Base-by-base conservation (phyloP, 495 filamentous ascomycete genomes). In the Cairneyella variabilis region DNA sequence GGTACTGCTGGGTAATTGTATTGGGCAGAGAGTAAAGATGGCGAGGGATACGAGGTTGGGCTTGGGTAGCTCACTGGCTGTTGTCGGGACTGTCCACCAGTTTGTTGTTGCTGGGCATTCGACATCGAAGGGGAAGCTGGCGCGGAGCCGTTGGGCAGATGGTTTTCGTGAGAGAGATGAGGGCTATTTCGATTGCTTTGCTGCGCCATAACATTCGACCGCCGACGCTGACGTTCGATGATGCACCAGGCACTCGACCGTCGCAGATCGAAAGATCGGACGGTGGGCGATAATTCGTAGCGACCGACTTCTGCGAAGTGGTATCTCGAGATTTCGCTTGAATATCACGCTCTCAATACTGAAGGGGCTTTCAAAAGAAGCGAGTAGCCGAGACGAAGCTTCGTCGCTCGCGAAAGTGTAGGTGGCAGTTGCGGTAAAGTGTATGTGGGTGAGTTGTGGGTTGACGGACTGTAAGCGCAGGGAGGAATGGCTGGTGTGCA, bases 1-100 rank as follows among this genome's bases (percentile, higher is more conserved):
- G n/a, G n/a, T n/a, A n/a, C n/a, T 17, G 75, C 72, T 47, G 77
- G 74, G 57, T 83, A 82, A 48, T 71, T 66, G 66, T 87, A 85
- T 43, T 72, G 73, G 28, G 71, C 58, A 32, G 64, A 69, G 37
- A 74, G 71, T 58, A 83, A 73, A 38, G 71, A 70, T 30, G 82
- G 74, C 54, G 77, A 76, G 18, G 79, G 75, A 62, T 83, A 85
- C 18, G 72, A 68, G 38, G 78, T 71, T 40, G 76, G 72, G 51
- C 72, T 76, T 52, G 79, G 73, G 61, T 84, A 85, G 61, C 71
- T 73, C 47, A 73, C 64, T 17, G 73, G 68, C 57, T 74, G 75
- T 56, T 74, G 76, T 59, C 76, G 75, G 40, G 68, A 60, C 32
- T 68, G 70, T 27, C 74, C 72, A 2, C 64, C 60, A n/a, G n/a